A percentile compares a stretch with the other conserved stretches of the same genome.
Evolutionary conservation across 306 rosid species (phyloP).

Genomic region (Corylus heterophylla): DNA sequence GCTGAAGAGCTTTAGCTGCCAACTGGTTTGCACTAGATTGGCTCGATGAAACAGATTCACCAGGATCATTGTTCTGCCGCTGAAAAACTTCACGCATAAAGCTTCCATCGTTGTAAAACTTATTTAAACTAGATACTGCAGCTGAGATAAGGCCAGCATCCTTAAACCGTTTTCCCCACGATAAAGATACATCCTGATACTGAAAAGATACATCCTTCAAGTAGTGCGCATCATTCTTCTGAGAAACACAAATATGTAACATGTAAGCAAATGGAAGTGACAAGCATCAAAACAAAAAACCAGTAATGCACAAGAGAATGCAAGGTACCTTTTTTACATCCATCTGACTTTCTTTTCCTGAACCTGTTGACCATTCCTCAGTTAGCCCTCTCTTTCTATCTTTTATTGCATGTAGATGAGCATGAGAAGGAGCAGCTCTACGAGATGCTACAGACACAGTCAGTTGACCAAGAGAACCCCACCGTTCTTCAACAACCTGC

Average conservation of each 20-base stretch:
- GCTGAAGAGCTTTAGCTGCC: conserved; percentile 97
- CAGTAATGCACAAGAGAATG: conserved; percentile 13
- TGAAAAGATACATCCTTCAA: conserved; percentile 56
- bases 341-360: conserved; percentile 35
- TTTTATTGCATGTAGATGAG: conserved; percentile 80
- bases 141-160: conserved; percentile 57
- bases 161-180: conserved; percentile 68
- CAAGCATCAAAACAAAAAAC: background rate
- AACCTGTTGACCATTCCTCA: conserved; percentile 44
- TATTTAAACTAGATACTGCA: conserved; percentile 73
- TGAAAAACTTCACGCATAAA: conserved; percentile 52
- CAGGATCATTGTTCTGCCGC: conserved; percentile 36
- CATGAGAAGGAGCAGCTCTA: conserved; percentile 81
- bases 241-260: conserved; percentile 23
- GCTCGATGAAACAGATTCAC: conserved; percentile 29
- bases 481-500: conserved; percentile 83
- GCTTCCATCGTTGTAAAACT: conserved; percentile 70
- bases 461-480: conserved; percentile 82
- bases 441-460: conserved; percentile 66
- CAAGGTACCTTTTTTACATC: conserved; percentile 63
- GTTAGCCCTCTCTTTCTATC: conserved; percentile 61
- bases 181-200: conserved; percentile 58
- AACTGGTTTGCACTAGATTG: conserved; percentile 67
- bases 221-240: conserved; percentile 44
- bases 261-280: conserved; percentile 4